Conservation (phyloP, 2,329 filamentous ascomycete genomes). For the Penicillium thymicola region DNA sequence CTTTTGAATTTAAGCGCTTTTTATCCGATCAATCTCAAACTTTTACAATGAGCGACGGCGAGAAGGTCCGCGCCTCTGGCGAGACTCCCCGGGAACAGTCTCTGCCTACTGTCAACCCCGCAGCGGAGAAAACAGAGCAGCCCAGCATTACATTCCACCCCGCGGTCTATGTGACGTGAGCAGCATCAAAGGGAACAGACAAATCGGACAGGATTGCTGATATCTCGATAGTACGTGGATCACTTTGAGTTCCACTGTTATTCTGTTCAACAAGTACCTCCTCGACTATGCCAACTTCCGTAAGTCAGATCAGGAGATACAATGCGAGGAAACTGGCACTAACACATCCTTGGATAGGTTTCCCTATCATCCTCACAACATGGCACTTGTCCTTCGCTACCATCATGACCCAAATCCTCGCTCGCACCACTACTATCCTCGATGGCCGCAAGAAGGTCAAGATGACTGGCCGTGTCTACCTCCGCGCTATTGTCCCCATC, state of each 20-base stretch:
- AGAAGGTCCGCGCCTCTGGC: constrained; percentile 81
- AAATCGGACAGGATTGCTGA: constrained; percentile 14
- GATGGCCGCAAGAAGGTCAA: constrained; percentile 95
- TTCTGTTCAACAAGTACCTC: constrained; percentile 99
- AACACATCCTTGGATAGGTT: constrained; percentile 34
- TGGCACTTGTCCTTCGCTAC: constrained; percentile 95
- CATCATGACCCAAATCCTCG: constrained; percentile 88
- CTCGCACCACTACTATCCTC: constrained; percentile 81
- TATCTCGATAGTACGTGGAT: constrained; percentile 73
- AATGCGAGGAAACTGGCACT: background rate
- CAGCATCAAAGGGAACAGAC: background rate
- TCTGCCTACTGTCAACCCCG: constrained; percentile 77
- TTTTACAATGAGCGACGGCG: constrained; percentile 61
- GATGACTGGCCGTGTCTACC: constrained; percentile 92
- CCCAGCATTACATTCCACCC: constrained; percentile 68
- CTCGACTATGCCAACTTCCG: constrained; percentile 80
- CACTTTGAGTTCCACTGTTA: constrained; percentile 84
- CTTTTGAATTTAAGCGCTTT: constrained; percentile 49
- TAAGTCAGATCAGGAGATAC: constrained; percentile 45
- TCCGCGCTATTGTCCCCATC: constrained; percentile 87
- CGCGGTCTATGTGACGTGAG: constrained; percentile 74
- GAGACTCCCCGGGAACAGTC: constrained; percentile 56
- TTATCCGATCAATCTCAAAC: constrained; percentile 41
- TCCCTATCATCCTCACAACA: constrained; percentile 72
- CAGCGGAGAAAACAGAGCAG: constrained; percentile 63